Base-by-base conservation (phyloP, 371 early-diverging fungal species). In the Mortierella sp. region DNA sequence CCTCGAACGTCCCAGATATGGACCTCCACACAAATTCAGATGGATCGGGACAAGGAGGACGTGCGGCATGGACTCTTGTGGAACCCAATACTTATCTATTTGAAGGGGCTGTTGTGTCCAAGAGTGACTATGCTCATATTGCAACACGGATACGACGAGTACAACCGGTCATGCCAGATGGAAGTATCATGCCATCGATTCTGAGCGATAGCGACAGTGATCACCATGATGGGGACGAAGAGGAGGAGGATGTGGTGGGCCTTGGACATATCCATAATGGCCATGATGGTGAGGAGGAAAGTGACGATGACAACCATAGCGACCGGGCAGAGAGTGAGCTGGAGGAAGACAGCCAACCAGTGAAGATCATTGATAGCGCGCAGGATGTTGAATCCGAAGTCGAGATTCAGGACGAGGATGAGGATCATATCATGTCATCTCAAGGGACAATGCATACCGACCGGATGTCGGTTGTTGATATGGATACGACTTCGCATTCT, bases 51-150 rank as follows among this genome's bases (percentile, higher is more conserved):
- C 26, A 57, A n/a, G 55, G 37, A 23, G 46, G 53, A 7, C 43
- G n/a, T 23, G 56, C 62, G 19, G 57, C 15, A 14, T 70, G 50
- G 52, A 37, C 30, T 11, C 60, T 75, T 28, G 44, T 66, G 1
- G 62, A 69, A n/a, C 75, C 75, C 18, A 61, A 70, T 37, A 47
- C 57, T 18, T 69, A 70, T 46, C 52, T 70, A 21, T 75, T 75
- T 53, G 66, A 75, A 23, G 75, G 75, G 1, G 75, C 75, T n/a
- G 56, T 70, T 16, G 48, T 70, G 46, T 44, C 48, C 48, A 52
- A 46, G 37, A 47, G 37, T 48, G 72, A 72, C 18, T 66, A 25
- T 23, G 25, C 26, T 26, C 48, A 45, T 37, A 37, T 37, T 9
- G 37, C 37, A 9, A 9, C 37, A 37, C 37, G 37, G 37, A 37